A percentile compares a stretch with the other conserved stretches of the same genome.
Evolutionary conservation across 225 moss, liverwort and hornwort species (phyloP).

Genomic region (Neckera pumila): DNA sequence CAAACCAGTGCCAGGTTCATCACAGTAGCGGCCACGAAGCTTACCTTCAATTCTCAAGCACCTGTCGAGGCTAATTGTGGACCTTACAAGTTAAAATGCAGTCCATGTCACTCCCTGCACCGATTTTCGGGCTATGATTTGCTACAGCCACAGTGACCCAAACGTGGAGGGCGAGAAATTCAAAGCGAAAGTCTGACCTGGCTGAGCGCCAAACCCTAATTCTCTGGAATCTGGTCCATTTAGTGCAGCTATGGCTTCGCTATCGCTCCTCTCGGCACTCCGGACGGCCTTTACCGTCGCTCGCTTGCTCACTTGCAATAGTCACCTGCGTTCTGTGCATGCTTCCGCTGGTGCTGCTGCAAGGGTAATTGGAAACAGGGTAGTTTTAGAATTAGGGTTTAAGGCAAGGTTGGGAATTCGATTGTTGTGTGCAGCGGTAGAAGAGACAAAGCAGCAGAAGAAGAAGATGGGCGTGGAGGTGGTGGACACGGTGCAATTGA

Average conservation of each 20-base stretch:
- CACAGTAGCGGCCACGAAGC: not conserved
- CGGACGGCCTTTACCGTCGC: not conserved
- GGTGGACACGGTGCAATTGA: constrained; percentile 46
- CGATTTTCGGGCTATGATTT: not conserved
- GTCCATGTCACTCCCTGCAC: not conserved
- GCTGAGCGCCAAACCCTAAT: constrained; percentile 18
- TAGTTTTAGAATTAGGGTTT: not conserved
- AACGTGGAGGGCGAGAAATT: not conserved
- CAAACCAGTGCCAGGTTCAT: not conserved
- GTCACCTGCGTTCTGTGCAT: not conserved
- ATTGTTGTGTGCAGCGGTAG: not conserved
- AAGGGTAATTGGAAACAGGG: not conserved
- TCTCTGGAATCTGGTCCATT: not conserved
- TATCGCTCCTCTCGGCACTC: not conserved
- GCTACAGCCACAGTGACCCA: not conserved
- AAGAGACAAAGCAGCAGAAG: not conserved
- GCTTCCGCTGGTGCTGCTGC: not conserved
- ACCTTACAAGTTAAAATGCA: not conserved
- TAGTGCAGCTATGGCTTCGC: not conserved
- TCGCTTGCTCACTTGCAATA: not conserved
- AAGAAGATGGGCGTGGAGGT: constrained; percentile 33
- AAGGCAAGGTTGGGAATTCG: not conserved
- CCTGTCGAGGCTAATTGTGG: not conserved
- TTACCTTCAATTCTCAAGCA: not conserved
- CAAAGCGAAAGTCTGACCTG: constrained; percentile 4